Evolutionary conservation across 768 basidiomycete genomes (phyloP), one percentile per base, ranked within the genome.

Genomic region (Lactifluus echinatus): DNA sequence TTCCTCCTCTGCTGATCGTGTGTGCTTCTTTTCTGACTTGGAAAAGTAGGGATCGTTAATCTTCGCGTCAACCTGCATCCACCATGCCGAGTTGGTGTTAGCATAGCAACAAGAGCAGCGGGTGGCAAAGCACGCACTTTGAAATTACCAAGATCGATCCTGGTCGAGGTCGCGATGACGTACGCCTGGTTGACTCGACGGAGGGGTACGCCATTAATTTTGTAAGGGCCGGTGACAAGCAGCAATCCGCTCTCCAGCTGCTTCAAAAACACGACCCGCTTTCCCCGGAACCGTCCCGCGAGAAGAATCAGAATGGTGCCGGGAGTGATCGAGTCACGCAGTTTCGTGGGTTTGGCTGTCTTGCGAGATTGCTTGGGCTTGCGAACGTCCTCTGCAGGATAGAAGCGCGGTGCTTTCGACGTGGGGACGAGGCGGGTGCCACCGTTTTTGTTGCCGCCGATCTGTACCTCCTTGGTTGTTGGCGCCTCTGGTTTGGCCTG

Each of bases 151-250:
- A 97, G 72, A 63, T 95, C 89, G 65, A 98, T 74, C 75, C 86
- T 92, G 65, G 96, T 97, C 55, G 93, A 93, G 57, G 96, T 99
- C 57, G 95, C 92, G 68, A 99, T 98, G 61, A 94, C 93, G 71
- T 99, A 99, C 54, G 96, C 93, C 78, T 97, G 95, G 79, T 93
- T 95, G 59, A 99, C 93, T 72, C 96, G 84, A 72, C 94, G 83
- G 72, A 99, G 81, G 66, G 96, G 96, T 45, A 99, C 95, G 71
- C 96, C 96, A 75, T 99, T 99, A 72, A 98, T 72, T 81, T 93
- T 95, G 84, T 83, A 97, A 47, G 96, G 96, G 55, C 96, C 96
- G 37, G 94, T 93, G 66, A 99, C 93, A 74, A 99, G 79, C 68
- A 99, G 75, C 68, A 99, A 74, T 53, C 96, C 96, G 61, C 87